A percentile compares a stretch with the other conserved stretches of the same genome.
Conservation (phyloP, 257 asterid species). For the Gentiana straminea region DNA sequence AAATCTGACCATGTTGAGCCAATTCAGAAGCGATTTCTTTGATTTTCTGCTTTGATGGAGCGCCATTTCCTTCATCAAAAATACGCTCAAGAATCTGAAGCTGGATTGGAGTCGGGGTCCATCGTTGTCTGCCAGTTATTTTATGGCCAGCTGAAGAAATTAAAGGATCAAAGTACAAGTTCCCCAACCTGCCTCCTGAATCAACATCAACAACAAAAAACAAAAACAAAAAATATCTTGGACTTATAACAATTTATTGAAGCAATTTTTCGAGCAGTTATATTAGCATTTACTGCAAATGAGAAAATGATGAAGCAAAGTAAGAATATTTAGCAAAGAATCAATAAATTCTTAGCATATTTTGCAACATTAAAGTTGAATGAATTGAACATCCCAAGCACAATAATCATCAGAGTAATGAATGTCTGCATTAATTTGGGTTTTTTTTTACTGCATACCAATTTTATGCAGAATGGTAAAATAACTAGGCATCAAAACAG, state of each 20-base stretch:
- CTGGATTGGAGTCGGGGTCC: conserved; percentile 95
- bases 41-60: conserved; percentile 95
- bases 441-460: too few relatives aligned
- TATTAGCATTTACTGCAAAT: not conserved
- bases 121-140: conserved; percentile 80
- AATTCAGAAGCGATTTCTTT: conserved; percentile 82
- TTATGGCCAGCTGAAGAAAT: conserved; percentile 71
- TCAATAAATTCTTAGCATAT: too few relatives aligned
- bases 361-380: too few relatives aligned
- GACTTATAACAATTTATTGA: too few relatives aligned
- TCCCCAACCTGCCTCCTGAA: conserved; percentile 83
- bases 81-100: conserved; percentile 95
- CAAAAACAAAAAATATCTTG: too few relatives aligned
- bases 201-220: not conserved
- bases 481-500: too few relatives aligned
- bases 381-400: too few relatives aligned
- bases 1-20: conserved; percentile 91
- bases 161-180: conserved; percentile 65
- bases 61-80: conserved; percentile 88
- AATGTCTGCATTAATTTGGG: too few relatives aligned
- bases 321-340: too few relatives aligned
- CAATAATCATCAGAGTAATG: too few relatives aligned
- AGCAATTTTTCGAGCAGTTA: too few relatives aligned
- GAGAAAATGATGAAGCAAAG: not conserved
- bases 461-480: too few relatives aligned